Evolutionary conservation across 148 eudicot species (phyloP).

Genomic region (Diospyros lotus): DNA sequence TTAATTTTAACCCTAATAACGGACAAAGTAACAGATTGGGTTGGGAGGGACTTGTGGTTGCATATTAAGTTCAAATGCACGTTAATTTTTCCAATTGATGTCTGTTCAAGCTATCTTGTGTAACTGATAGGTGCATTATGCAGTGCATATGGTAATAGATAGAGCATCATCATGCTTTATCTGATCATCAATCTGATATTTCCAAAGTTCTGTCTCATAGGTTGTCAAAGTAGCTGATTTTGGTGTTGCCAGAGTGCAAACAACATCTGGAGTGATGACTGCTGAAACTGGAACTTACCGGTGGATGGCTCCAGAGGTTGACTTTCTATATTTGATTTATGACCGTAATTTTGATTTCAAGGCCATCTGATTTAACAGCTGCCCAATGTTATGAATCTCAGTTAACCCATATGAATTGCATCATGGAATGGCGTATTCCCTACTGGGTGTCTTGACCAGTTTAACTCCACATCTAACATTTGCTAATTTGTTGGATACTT

Average conservation of each 20-base stretch:
- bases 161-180: not conserved
- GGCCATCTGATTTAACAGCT: not conserved
- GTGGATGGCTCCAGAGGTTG: constrained; percentile 71
- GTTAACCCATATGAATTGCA: not conserved
- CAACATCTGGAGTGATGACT: constrained; percentile 49
- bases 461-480: constrained; percentile 10
- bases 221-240: constrained; percentile 57
- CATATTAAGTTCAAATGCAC: not conserved
- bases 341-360: not conserved
- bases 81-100: not conserved
- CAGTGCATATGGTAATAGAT: not conserved
- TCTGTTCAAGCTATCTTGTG: not conserved
- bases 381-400: not conserved
- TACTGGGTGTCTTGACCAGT: not conserved
- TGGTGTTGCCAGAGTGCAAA: constrained; percentile 58
- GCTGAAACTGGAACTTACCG: constrained; percentile 68
- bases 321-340: not conserved
- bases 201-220: constrained; percentile 19
- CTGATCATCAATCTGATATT: constrained; percentile 6
- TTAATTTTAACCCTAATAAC: no score
- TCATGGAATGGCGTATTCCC: not conserved
- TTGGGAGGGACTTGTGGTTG: not conserved
- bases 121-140: not conserved
- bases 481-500: constrained; percentile 20
- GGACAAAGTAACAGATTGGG: no score